Evolutionary conservation across 2,329 filamentous ascomycete species (phyloP), one percentile per base, ranked within the genome.

Genomic region (Colletotrichum magnum): DNA sequence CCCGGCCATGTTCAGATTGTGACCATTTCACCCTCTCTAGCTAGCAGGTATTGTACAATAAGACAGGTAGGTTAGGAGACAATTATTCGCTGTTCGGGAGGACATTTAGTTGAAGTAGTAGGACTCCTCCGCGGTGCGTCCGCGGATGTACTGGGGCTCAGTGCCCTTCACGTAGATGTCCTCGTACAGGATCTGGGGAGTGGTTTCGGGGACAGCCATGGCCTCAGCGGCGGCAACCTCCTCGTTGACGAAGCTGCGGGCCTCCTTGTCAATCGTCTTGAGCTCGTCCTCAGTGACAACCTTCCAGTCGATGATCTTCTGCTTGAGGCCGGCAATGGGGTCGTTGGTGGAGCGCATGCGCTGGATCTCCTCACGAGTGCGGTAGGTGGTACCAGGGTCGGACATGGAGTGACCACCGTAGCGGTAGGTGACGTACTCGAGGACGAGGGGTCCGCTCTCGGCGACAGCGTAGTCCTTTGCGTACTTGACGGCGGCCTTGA

Each of bases 401-500:
- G 95, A 98, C 96, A 99, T 99, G 85, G 94, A 98, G 92, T 99
- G 96, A 75, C 96, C 96, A 81, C 96, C 96, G 83, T 99, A 99
- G 79, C 96, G 91, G 92, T 99, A 99, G 77, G 96, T 99, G 79
- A 99, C 95, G 83, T 97, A 99, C 87, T 99, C 96, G 83, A 97
- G 92, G 77, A 99, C 96, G 72, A 99, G 89, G 74, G 96, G 96
- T 72, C 95, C 95, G 83, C 97, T 95, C 81, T 92, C 95, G 71
- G 89, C 86, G 70, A 88, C 85, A 73, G 94, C 92, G 87, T 92
- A 97, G 79, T 97, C 89, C 87, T 96, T 97, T 79, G 92, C 94
- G 86, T 97, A 95, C 84, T 95, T 88, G 77, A 97, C 94, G 73
- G 96, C 96, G 61, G 95, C 94, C 89, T 97, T 97, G 82, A 98